A percentile compares a stretch with the other conserved stretches of the same genome.
Conservation (phyloP, 495 filamentous ascomycete species). For the Penicillium alfredii region DNA sequence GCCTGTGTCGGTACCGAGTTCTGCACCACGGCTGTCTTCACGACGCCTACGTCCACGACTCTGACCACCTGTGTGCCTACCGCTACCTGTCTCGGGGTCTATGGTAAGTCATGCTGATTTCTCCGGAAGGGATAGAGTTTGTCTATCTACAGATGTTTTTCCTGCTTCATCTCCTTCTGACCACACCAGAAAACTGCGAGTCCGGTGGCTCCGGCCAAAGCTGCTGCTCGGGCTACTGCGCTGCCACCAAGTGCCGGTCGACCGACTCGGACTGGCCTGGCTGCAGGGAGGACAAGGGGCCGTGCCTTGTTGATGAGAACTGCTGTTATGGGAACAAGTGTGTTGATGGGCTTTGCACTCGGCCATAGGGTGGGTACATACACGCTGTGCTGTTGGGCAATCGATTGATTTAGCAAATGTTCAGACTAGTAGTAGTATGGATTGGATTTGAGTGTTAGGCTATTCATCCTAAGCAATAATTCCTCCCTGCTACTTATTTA, state of each 20-base stretch:
- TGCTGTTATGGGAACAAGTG: constrained; percentile 27
- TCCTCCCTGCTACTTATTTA: too few relatives aligned
- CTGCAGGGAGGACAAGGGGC: constrained; percentile 22
- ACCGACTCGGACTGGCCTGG: constrained; percentile 22
- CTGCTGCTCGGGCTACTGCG: constrained; percentile 26
- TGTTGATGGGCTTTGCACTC: constrained; percentile 19
- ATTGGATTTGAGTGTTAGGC: neutral
- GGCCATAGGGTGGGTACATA: too few relatives aligned
- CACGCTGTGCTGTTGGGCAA: neutral
- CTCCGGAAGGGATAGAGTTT: too few relatives aligned
- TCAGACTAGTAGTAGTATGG: neutral
- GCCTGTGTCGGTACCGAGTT: constrained; percentile 27
- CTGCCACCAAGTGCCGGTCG: constrained; percentile 23
- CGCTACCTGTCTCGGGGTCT: constrained; percentile 27
- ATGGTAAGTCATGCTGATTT: too few relatives aligned
- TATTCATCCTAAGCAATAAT: too few relatives aligned
- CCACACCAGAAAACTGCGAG: constrained; percentile 4
- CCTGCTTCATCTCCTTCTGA: neutral
- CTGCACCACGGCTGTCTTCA: constrained; percentile 29
- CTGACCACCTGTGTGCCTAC: constrained; percentile 10
- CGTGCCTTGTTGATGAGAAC: constrained; percentile 17
- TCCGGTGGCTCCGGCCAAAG: constrained; percentile 10
- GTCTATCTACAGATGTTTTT: too few relatives aligned
- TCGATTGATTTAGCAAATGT: too few relatives aligned
- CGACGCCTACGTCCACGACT: constrained; percentile 11